These are phyloP conservation scores for Xylaria bambusicola DNA, from an alignment of 495 filamentous ascomycete species.

Conservation along the genomic window DNA sequence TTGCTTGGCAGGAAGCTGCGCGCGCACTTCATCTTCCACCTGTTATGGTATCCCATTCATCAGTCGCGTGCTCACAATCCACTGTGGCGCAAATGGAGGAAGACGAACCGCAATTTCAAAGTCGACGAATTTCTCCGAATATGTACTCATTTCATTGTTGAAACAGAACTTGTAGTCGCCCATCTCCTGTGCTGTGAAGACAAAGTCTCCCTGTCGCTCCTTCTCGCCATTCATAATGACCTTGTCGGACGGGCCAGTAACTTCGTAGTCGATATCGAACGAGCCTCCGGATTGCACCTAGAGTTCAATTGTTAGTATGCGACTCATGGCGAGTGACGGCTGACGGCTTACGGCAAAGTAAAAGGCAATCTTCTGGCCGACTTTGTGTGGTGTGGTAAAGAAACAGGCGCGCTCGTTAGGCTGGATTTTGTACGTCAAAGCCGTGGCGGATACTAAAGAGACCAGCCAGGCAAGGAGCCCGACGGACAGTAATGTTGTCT, in stretches of 20 bases:
- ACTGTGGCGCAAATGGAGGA: background rate
- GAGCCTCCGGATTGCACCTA: slow-evolving; percentile 95
- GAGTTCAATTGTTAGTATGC: background rate
- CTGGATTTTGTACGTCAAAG: slow-evolving; percentile 88
- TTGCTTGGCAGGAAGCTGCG: slow-evolving; percentile 83
- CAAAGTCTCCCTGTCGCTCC: slow-evolving; percentile 96
- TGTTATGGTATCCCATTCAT: slow-evolving; percentile 34
- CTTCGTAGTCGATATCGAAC: slow-evolving; percentile 93
- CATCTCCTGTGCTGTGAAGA: slow-evolving; percentile 90
- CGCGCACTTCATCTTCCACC: slow-evolving; percentile 92
- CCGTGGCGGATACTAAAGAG: slow-evolving; percentile 71
- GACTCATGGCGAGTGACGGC: background rate
- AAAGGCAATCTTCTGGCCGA: slow-evolving; percentile 88
- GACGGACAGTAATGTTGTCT: slow-evolving; percentile 46
- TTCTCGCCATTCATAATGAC: slow-evolving; percentile 84
- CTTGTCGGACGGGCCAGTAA: slow-evolving; percentile 79
- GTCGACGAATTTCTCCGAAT: slow-evolving; percentile 96
- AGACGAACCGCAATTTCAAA: slow-evolving; percentile 91
- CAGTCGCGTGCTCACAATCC: slow-evolving; percentile 9
- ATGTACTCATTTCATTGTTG: slow-evolving; percentile 97
- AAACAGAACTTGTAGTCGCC: slow-evolving; percentile 98
- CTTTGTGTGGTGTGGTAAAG: slow-evolving; percentile 72
- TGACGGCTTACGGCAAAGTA: slow-evolving; percentile 86
- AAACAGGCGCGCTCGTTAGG: slow-evolving; percentile 97
- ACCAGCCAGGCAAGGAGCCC: slow-evolving; percentile 67